These are phyloP conservation scores for Cucurbita moschata DNA, from an alignment of 306 rosid species.

Conservation along the genomic window DNA sequence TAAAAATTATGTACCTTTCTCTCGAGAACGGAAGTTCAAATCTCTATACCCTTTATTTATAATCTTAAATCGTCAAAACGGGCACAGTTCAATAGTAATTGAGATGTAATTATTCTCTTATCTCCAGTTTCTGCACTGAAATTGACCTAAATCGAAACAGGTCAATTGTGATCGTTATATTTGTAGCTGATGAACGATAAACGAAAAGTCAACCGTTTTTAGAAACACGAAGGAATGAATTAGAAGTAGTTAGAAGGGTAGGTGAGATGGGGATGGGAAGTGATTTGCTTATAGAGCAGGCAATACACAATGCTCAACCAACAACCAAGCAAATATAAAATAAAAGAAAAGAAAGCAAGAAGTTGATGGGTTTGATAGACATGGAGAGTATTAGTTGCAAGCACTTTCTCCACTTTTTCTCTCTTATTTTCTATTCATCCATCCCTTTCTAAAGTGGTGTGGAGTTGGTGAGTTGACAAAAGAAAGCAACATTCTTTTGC, in stretches of 20 bases:
- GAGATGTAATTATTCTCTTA: too few relatives aligned
- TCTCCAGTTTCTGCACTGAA: too few relatives aligned
- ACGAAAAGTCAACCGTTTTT: too few relatives aligned
- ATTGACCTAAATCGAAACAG: too few relatives aligned
- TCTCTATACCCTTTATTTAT: too few relatives aligned
- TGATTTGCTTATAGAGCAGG: background rate
- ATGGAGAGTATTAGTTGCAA: background rate
- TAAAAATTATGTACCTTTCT: too few relatives aligned
- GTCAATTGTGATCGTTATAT: too few relatives aligned
- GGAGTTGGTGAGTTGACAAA: background rate
- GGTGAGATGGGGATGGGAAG: constrained; percentile 5
- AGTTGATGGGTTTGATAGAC: background rate
- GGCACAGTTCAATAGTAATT: too few relatives aligned
- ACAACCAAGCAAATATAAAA: background rate
- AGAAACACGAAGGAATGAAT: too few relatives aligned
- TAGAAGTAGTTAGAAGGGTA: background rate
- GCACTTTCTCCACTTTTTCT: background rate
- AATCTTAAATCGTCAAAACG: too few relatives aligned
- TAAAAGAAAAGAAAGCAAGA: background rate
- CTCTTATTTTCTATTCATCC: background rate
- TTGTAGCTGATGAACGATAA: too few relatives aligned
- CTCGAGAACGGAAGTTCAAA: too few relatives aligned
- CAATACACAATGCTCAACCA: background rate
- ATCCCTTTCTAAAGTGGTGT: background rate
- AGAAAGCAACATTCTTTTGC: background rate